Evolutionary conservation across 2,329 filamentous ascomycete genomes (phyloP).

Genomic region (Calonectria leucothoes): DNA sequence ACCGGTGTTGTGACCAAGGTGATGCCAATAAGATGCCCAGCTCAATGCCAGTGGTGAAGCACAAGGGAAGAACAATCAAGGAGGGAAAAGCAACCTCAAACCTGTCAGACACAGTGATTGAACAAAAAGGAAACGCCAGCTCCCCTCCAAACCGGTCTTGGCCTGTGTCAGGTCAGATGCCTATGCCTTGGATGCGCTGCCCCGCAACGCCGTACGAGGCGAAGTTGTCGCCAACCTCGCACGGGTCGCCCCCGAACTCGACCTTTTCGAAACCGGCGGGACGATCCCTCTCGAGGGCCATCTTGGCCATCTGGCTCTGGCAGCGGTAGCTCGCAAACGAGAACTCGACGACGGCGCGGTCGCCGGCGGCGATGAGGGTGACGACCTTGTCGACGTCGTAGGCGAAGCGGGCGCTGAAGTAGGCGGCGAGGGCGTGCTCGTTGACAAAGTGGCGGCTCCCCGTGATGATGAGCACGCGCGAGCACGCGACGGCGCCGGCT

Average conservation of each 20-base stretch:
- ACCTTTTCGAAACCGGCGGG: constrained; percentile 51
- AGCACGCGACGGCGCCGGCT: constrained; percentile 46
- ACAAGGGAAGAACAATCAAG: background rate
- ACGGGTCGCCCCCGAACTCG: constrained; percentile 53
- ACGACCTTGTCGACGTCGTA: constrained; percentile 61
- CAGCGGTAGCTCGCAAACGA: constrained; percentile 66
- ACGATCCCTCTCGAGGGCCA: constrained; percentile 50
- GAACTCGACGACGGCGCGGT: constrained; percentile 57
- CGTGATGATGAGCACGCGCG: constrained; percentile 63
- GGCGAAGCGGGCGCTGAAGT: constrained; percentile 56
- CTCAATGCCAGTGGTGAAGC: too few relatives aligned
- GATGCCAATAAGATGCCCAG: background rate
- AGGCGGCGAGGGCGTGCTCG: constrained; percentile 48
- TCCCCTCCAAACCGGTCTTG: background rate
- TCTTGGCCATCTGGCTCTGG: constrained; percentile 63
- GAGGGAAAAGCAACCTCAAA: background rate
- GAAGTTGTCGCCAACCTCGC: constrained; percentile 49
- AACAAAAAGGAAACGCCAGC: background rate
- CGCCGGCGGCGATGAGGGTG: constrained; percentile 40
- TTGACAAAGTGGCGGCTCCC: constrained; percentile 59
- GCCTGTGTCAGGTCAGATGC: constrained; percentile 40
- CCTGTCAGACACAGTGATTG: background rate
- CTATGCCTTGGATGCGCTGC: constrained; percentile 47
- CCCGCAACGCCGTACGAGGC: constrained; percentile 47
- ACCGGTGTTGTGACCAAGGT: background rate